A percentile compares a stretch with the other conserved stretches of the same genome.
These are phyloP conservation scores for Trichoderma lentiforme DNA, from an alignment of 2,329 filamentous ascomycete genomes.

Conservation along the genomic window DNA sequence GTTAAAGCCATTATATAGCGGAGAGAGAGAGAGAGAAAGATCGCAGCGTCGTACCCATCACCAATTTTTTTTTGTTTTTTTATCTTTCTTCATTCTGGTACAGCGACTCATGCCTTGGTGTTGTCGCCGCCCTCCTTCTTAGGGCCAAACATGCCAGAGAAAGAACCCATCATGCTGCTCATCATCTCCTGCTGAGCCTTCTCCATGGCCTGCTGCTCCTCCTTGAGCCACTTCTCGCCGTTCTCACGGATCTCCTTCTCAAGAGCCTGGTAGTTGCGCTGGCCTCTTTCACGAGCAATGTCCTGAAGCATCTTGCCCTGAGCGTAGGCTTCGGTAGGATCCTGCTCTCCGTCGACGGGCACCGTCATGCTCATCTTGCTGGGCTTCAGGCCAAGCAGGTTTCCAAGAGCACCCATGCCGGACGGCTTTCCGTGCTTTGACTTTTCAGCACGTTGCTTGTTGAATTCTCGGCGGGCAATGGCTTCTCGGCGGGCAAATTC, in stretches of 20 bases:
- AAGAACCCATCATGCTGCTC: conserved; percentile 83
- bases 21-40: conserved; percentile 5
- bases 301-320: conserved; percentile 98
- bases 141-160: conserved; percentile 39
- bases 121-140: conserved; percentile 18
- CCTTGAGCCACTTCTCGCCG: conserved; percentile 92
- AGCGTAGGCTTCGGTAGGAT: conserved; percentile 71
- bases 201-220: conserved; percentile 85
- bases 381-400: conserved; percentile 74
- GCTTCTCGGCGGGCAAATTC: conserved; percentile 90
- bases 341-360: conserved; percentile 62
- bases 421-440: conserved; percentile 56
- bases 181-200: conserved; percentile 86
- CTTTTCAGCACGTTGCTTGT: conserved; percentile 70
- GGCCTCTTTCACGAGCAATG: conserved; percentile 85
- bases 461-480: conserved; percentile 78
- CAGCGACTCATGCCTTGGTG: conserved; percentile 21
- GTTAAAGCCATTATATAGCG: conserved; percentile 12
- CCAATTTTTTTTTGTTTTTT: not conserved
- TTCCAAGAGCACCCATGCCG: conserved; percentile 66
- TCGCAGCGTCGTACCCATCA: not conserved
- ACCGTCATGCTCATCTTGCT: conserved; percentile 61
- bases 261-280: conserved; percentile 82
- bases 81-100: not conserved
- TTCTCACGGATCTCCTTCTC: conserved; percentile 91